Conservation (phyloP, 177 flowering plant genomes). For the Vitis hybrid region DNA sequence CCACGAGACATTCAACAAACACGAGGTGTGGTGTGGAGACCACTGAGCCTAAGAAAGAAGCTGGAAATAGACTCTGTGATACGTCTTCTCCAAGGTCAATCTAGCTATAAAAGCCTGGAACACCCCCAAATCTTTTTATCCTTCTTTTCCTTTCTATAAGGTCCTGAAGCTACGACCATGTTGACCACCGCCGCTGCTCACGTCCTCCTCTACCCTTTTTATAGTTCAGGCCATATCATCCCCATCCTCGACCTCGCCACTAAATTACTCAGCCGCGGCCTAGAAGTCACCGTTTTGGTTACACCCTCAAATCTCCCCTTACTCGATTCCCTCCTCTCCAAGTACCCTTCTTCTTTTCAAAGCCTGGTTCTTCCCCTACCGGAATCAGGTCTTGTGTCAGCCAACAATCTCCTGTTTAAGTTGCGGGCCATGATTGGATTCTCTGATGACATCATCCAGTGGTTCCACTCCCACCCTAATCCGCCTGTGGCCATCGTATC, state of each 20-base stretch:
- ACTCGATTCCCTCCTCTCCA: constrained; percentile 26
- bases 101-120: no score
- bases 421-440: constrained; percentile 9
- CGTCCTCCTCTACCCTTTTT: constrained; percentile 1
- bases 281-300: constrained; percentile 1
- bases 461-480: constrained; percentile 31
- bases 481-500: constrained; percentile 30
- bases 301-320: constrained; percentile 10
- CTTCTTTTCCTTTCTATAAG: no score
- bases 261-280: background rate
- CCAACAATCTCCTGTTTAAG: no score
- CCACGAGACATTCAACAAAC: no score
- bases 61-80: no score
- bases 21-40: no score
- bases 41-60: no score
- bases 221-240: background rate
- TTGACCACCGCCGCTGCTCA: background rate
- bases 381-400: no score
- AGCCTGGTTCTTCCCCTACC: constrained; percentile 17
- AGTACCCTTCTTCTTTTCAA: constrained; percentile 10
- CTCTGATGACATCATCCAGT: constrained; percentile 10
- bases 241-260: constrained; percentile 5
- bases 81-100: no score
- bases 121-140: no score
- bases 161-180: background rate